These are phyloP conservation scores for Zostera marina DNA, from an alignment of 116 monocot species.

Conservation along the genomic window DNA sequence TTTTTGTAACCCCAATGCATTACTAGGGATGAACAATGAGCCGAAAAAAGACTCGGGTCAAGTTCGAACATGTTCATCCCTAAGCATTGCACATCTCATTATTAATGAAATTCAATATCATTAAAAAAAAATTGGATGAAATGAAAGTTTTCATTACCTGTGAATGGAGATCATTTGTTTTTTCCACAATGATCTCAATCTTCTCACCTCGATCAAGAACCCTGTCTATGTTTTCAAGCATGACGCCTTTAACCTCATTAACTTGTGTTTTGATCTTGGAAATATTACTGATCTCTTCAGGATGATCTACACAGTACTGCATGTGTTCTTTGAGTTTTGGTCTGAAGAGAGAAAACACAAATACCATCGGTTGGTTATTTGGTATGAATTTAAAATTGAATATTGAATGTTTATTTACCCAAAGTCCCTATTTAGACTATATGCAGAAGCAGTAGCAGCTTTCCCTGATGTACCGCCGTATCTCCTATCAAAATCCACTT, in stretches of 20 bases:
- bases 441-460: conserved; percentile 57
- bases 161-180: conserved; percentile 36
- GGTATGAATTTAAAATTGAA: background rate
- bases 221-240: conserved; percentile 45
- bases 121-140: too few relatives aligned
- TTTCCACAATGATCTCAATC: conserved; percentile 37
- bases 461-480: conserved; percentile 76
- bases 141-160: conserved; percentile 13
- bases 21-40: too few relatives aligned
- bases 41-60: too few relatives aligned
- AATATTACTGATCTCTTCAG: conserved; percentile 67
- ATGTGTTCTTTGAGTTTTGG: conserved; percentile 35
- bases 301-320: conserved; percentile 54
- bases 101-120: too few relatives aligned
- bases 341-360: conserved; percentile 28
- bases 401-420: conserved; percentile 20
- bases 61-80: too few relatives aligned
- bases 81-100: too few relatives aligned
- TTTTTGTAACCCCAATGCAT: too few relatives aligned
- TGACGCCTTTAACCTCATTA: conserved; percentile 34
- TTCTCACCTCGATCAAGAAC: conserved; percentile 42
- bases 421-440: conserved; percentile 60
- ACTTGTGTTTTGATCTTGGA: conserved; percentile 70
- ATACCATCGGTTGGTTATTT: too few relatives aligned
- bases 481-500: conserved; percentile 65